A percentile compares a stretch with the other conserved stretches of the same genome.
These are phyloP conservation scores for Salix brachista DNA, from an alignment of 345 rosid species.

Conservation along the genomic window DNA sequence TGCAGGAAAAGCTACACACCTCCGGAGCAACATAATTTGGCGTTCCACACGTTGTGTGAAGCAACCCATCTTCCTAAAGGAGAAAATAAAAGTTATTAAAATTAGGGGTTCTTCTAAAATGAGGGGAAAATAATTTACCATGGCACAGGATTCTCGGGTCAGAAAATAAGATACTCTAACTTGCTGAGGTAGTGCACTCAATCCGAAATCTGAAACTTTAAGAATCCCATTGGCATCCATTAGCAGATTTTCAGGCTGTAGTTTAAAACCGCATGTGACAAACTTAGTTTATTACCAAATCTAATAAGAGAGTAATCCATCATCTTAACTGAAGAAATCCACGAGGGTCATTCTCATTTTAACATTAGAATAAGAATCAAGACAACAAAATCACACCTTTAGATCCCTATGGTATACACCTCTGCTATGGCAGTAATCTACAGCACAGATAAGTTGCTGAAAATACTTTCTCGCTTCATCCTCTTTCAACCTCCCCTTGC, in stretches of 20 bases:
- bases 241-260: slow-evolving; percentile 94
- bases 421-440: slow-evolving; percentile 95
- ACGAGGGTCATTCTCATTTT: not conserved
- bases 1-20: slow-evolving; percentile 44
- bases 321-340: not conserved
- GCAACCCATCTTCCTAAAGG: slow-evolving; percentile 88
- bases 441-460: slow-evolving; percentile 95
- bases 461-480: slow-evolving; percentile 92
- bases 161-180: slow-evolving; percentile 66
- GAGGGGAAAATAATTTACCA: not conserved
- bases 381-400: slow-evolving; percentile 48
- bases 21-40: slow-evolving; percentile 99
- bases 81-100: slow-evolving; percentile 12
- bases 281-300: not conserved
- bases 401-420: slow-evolving; percentile 94
- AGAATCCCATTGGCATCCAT: slow-evolving; percentile 80
- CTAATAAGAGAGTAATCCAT: not conserved
- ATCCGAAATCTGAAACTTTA: slow-evolving; percentile 95
- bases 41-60: slow-evolving; percentile 97
- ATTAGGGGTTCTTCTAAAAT: slow-evolving; percentile 2
- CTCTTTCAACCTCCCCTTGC: slow-evolving; percentile 89
- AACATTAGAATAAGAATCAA: not conserved
- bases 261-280: slow-evolving; percentile 15
- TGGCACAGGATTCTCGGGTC: not conserved
- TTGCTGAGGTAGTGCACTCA: slow-evolving; percentile 98